phyloP scores from a whole-genome alignment of 345 rosid genomes.

The Erodium maritimum region DNA sequence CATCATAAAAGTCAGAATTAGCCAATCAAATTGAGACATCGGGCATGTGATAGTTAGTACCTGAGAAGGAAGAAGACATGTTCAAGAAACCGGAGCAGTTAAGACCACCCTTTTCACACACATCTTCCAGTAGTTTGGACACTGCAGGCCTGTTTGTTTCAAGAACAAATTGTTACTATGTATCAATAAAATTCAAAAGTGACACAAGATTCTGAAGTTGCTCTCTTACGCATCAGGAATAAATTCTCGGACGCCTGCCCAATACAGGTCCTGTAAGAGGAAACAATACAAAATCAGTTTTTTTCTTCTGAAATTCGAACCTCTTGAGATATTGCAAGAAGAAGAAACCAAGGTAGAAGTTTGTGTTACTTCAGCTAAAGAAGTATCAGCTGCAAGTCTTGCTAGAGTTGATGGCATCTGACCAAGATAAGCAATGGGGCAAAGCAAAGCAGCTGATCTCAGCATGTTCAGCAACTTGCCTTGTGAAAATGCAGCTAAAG shows the following conservation, averaged over 20 bases:
- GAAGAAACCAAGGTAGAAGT: background rate
- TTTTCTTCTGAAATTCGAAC: too few species aligned
- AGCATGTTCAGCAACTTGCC: constrained; percentile 14
- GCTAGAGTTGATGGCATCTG: constrained; percentile 17
- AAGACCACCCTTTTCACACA: constrained; percentile 14
- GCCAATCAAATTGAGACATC: too few species aligned
- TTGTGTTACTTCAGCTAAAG: constrained; percentile 21
- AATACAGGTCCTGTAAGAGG: constrained; percentile 22
- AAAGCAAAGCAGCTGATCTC: constrained; percentile 32
- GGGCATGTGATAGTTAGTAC: constrained; percentile 12
- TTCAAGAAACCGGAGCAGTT: constrained; percentile 18
- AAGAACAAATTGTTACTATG: background rate
- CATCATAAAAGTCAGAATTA: too few species aligned
- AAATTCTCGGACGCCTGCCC: constrained; percentile 31
- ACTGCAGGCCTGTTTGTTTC: constrained; percentile 16
- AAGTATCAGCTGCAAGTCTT: constrained; percentile 20
- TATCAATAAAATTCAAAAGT: too few species aligned
- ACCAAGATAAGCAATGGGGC: constrained; percentile 31
- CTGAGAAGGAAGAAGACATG: constrained; percentile 16
- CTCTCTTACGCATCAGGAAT: constrained; percentile 27
- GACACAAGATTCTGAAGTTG: too few species aligned
- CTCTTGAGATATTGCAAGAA: background rate
- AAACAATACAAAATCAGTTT: background rate
- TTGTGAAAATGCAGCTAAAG: constrained; percentile 32
- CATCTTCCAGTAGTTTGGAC: constrained; percentile 14